A percentile compares a stretch with the other conserved stretches of the same genome.
These are phyloP conservation scores for Plectosphaerella sp. DNA, from an alignment of 2,329 filamentous ascomycete species.

Conservation along the genomic window DNA sequence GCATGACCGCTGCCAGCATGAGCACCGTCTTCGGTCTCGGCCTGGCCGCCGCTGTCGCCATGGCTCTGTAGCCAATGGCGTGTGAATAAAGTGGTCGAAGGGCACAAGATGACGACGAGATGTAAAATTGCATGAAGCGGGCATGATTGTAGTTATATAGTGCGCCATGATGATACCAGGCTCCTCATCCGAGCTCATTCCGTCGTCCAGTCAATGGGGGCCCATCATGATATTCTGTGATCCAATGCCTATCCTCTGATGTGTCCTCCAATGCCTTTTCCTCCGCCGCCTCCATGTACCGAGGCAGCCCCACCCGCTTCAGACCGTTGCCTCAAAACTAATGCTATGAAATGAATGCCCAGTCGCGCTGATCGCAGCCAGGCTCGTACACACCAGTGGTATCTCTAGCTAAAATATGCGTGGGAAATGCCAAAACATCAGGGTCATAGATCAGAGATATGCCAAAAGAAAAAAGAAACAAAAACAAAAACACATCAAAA, in stretches of 20 bases:
- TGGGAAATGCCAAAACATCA: constrained; percentile 2
- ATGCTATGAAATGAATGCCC: too few relatives aligned
- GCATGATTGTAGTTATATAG: constrained; percentile 8
- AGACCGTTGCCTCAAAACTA: constrained; percentile 1
- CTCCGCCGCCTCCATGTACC: not conserved
- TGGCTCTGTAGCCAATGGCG: constrained; percentile 22
- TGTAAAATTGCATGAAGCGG: constrained; percentile 3
- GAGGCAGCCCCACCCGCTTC: not conserved
- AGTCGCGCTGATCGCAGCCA: too few relatives aligned
- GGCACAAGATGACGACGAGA: not conserved
- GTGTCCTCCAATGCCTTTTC: not conserved
- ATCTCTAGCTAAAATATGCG: constrained; percentile 8
- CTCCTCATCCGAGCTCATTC: not conserved
- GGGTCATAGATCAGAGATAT: constrained; percentile 1
- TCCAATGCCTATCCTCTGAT: not conserved
- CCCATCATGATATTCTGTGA: not conserved
- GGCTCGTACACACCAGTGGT: constrained; percentile 4
- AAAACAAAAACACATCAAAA: constrained; percentile 1
- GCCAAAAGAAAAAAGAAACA: constrained; percentile 1
- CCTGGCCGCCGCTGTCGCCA: constrained; percentile 28
- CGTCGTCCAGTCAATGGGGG: not conserved
- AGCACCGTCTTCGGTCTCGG: constrained; percentile 28
- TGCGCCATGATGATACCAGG: constrained; percentile 10
- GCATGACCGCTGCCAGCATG: constrained; percentile 11
- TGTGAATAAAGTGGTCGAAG: too few relatives aligned